These are phyloP conservation scores for Cytidiella melzeri DNA, from an alignment of 768 basidiomycete species.

Conservation along the genomic window DNA sequence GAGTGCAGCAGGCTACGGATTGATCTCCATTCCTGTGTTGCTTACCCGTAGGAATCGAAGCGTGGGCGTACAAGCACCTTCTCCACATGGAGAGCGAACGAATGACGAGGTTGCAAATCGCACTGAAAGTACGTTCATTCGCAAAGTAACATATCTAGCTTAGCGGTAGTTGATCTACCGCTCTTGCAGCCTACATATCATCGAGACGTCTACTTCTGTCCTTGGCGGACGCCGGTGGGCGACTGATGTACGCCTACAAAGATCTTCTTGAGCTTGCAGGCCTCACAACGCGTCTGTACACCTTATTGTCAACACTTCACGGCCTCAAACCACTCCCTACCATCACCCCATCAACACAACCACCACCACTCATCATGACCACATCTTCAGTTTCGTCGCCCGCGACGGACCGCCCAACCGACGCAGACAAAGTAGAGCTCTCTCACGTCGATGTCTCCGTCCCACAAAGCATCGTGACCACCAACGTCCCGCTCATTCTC, in stretches of 20 bases:
- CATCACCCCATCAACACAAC: too few species aligned
- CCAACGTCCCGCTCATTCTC: conserved; percentile 38
- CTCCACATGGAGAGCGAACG: background rate
- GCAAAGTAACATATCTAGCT: background rate
- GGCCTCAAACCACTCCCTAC: conserved; percentile 50
- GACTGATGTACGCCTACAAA: conserved; percentile 96
- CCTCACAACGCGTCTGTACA: conserved; percentile 84
- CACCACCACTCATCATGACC: too few species aligned
- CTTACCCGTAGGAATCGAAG: conserved; percentile 46
- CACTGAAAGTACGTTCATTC: conserved; percentile 40
- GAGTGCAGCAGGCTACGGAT: conserved; percentile 87
- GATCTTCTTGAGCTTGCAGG: conserved; percentile 94
- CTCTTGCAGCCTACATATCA: conserved; percentile 72
- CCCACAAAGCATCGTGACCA: conserved; percentile 31
- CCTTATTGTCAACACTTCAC: conserved; percentile 80
- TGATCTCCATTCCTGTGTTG: conserved; percentile 88
- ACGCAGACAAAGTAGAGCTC: conserved; percentile 51
- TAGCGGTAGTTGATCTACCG: background rate
- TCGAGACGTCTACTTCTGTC: conserved; percentile 87
- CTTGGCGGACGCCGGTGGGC: conserved; percentile 93
- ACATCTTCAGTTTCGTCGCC: background rate
- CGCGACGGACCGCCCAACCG: conserved; percentile 17
- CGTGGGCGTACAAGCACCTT: conserved; percentile 19
- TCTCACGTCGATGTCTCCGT: conserved; percentile 67
- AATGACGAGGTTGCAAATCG: conserved; percentile 37